phyloP scores from a whole-genome alignment of 2,329 filamentous ascomycete species.

The Paecilomyces formosus region DNA sequence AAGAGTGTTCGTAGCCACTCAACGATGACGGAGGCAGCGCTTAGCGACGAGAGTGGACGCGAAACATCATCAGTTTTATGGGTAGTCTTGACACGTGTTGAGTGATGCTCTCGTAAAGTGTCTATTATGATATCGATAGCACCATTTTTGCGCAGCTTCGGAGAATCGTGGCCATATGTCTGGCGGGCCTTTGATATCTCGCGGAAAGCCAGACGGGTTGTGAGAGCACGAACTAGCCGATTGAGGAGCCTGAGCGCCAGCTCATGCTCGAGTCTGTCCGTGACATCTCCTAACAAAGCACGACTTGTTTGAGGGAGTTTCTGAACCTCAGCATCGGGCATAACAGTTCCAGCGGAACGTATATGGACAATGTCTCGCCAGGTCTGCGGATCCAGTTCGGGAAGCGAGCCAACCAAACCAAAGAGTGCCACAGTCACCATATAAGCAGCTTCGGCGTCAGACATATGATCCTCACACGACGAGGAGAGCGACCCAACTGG shows the following conservation, averaged over 20 bases:
- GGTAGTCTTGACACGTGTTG: slow-evolving; percentile 5
- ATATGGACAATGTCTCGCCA: slow-evolving; percentile 37
- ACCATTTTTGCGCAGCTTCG: slow-evolving; percentile 20
- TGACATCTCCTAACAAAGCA: slow-evolving; percentile 23
- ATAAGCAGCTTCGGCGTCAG: slow-evolving; percentile 32
- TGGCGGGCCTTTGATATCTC: slow-evolving; percentile 38
- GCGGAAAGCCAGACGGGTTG: slow-evolving; percentile 41
- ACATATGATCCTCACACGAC: slow-evolving; percentile 23
- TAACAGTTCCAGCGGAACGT: slow-evolving; percentile 30
- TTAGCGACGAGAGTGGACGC: slow-evolving; percentile 12
- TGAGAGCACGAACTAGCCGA: slow-evolving; percentile 42
- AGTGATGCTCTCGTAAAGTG: slow-evolving; percentile 24
- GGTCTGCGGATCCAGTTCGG: slow-evolving; percentile 25
- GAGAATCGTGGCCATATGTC: slow-evolving; percentile 18
- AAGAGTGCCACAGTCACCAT: slow-evolving; percentile 31
- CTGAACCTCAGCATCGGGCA: slow-evolving; percentile 29
- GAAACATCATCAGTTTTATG: slow-evolving; percentile 1
- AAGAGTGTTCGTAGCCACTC: slow-evolving; percentile 57
- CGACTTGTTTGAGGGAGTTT: slow-evolving; percentile 22
- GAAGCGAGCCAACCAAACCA: slow-evolving; percentile 29
- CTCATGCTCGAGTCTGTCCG: slow-evolving; percentile 45
- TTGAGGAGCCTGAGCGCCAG: slow-evolving; percentile 44
- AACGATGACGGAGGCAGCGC: slow-evolving; percentile 27
- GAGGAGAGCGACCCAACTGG: slow-evolving; percentile 19
- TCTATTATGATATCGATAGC: slow-evolving; percentile 30